Base-by-base conservation (phyloP, 768 basidiomycete genomes). In the Boletus bicolor region DNA sequence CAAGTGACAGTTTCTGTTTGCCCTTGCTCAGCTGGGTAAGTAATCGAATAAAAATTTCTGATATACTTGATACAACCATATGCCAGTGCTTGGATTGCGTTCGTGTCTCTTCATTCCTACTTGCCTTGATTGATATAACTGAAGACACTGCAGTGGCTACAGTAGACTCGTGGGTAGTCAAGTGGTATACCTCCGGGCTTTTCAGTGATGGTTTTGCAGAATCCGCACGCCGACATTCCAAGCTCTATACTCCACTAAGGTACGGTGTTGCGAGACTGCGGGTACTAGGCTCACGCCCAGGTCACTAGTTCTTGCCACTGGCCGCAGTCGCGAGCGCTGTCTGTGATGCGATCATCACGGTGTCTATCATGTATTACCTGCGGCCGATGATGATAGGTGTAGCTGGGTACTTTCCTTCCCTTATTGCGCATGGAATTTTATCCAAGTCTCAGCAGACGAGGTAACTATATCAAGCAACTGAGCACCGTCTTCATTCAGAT, bases 311-410 rank as follows among this genome's bases (percentile, higher is more conserved):
- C 39, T 7, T 34, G 35, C 45, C 58, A 24, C 9, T 58, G 24
- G 38, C 50, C 7, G 50, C 57, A 15, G 2, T 68, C 19, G 44
- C 61, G 10, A 59, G 63, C n/a, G 58, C 67, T 19, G 1, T 57
- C 19, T 69, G 67, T 28, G 65, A 67, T 51, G 46, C 43, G 14
- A 5, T 54, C 46, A 67, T 69, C 51, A 67, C 63, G 2, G 3
- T 5, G 12, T 58, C 60, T 11, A 39, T 67, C n/a, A 34, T 49
- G 0, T 64, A 55, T 46, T 64, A 56, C 37, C 46, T 67, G 37
- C 60, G 54, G 24, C 47, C 60, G 11, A 44, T n/a, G 15, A 55
- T 54, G 24, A 59, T 51, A 21, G 60, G 44, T 15, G 10, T 48
- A 36, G 37, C 19, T 35, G 55, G 63, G 66, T 68, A 53, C 12